Base-by-base conservation (phyloP, 73 alveolate species). In the Loxodes magnus region DNA sequence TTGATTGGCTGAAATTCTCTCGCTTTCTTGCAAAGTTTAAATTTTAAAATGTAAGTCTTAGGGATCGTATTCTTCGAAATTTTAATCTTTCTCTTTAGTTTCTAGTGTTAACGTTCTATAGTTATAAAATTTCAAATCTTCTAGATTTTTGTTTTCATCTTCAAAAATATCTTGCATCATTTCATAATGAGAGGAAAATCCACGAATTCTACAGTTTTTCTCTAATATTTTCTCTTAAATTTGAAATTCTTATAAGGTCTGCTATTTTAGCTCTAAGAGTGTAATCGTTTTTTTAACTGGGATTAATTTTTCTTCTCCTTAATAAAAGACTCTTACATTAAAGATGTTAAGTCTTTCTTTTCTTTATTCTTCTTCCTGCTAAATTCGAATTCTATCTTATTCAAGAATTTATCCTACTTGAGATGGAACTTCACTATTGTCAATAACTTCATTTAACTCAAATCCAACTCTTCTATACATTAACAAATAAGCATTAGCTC, bases 311-410 rank as follows among this genome's bases (percentile, higher is more conserved):
- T 46, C 59, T 46, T 46, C 27, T 46, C 27, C 27, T 2, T 19
- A 10, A 46, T 21, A 46, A 46, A n/a, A 22, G 10, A 46, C 50
- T 46, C 27, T 46, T 14, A 46, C 14, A 5, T 9, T 12, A 10
- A 46, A 12, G 5, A 17, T 10, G 22, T 46, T 12, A 46, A n/a
- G n/a, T 46, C 27, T 46, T 24, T 46, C 59, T 1, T 10, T 3
- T 46, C 59, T 16, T 16, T 22, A 37, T 54, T 52, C 77, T 50
- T 54, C 68, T 56, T 78, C 92, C 23, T 35, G n/a, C n/a, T n/a
- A n/a, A n/a, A n/a, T n/a, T n/a, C n/a, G n/a, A n/a, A n/a, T n/a
- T n/a, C n/a, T n/a, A n/a, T n/a, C n/a, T n/a, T n/a, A n/a, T n/a
- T n/a, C n/a, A n/a, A n/a, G n/a, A n/a, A n/a, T n/a, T n/a, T n/a